Evolutionary conservation across 2,329 filamentous ascomycete genomes (phyloP), one percentile per base, ranked within the genome.

Genomic region (Ceratocystis smalleyi): DNA sequence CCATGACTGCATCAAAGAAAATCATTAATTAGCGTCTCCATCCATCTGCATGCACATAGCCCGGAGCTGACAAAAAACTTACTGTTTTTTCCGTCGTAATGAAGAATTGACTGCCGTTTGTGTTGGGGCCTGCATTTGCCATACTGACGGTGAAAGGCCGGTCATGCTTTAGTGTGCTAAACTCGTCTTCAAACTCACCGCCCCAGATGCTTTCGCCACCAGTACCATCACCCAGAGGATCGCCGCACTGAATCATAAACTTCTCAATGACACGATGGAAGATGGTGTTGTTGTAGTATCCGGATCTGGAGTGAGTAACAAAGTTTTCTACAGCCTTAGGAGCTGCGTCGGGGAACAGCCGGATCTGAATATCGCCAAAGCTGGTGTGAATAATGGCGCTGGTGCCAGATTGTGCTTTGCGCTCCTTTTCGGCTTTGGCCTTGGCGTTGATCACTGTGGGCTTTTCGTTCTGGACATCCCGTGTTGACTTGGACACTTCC

Each of bases 291-390:
- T 99, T 97, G 78, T 99, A 99, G 74, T 99, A 99, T 1, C 89
- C 90, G 66, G 85, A 87, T 70, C 86, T 87, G 2, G 90, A 83
- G 71, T 97, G 94, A 0, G 90, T 95, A 64, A 95, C 89, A 73
- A 99, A 99, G 74, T 99, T 99, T 75, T 99, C 94, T 2, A 99
- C 92, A 0, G 95, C 85, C 73, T 92, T 95, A 40, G 95, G 94
- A 8, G 94, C 92, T 1, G 89, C 89, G 67, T 94, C 88, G 1
- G 94, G 92, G 78, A 94, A 99, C 15, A 99, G 81, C 3, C 92
- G 88, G 67, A 99, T 83, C 68, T 94, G 87, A 67, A 99, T 95
- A 74, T 99, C 94, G 70, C 94, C 94, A 71, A 90, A 88, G 0
- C 86, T 95, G 1, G 94, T 99, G 77, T 99, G 95, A 2, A 99